Base-by-base conservation (phyloP, 768 basidiomycete genomes). In the Chalciporus pseudorubinellus region DNA sequence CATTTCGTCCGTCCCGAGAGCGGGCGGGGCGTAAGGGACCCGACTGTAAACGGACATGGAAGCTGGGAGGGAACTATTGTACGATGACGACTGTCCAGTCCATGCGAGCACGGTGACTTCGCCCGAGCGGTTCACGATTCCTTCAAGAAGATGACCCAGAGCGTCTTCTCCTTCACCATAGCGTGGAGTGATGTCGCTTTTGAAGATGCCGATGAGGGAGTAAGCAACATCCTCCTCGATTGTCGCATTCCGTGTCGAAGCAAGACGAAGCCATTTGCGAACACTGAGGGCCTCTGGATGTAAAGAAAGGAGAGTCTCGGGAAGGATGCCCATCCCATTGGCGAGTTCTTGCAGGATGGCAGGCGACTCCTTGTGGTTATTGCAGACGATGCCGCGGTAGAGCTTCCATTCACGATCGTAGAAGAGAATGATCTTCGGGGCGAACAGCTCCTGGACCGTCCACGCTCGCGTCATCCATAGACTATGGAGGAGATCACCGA, bases 401-500 rank as follows among this genome's bases (percentile, higher is more conserved):
- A 46, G 42, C 3, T 44, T 44, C 50, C 54, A 55, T 6, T 40
- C 24, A 14, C 39, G 16, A 6, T 48, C 46, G 7, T 48, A 48
- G 28, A 48, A 48, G 6, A 45, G 50, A 18, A 55, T 39, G 22
- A 39, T 38, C n/a, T 36, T 55, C 4, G 53, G 39, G n/a, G n/a
- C n/a, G 8, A 46, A 34, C n/a, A 55, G 21, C 21, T 55, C 54
- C 20, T 44, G 47, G 13, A 53, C 31, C 3, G 53, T 51, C 53
- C 53, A 48, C 3, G 41, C 36, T 11, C 46, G 54, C 5, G 36
- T 48, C 46, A 54, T 48, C 46, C 46, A 48, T 20, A 22, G 18
- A 19, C 39, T 48, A 48, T 14, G 9, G 4, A 7, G 14, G 19
- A 48, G 24, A 8, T 24, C 28, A 4, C 34, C 13, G 0, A 31